Conservation (phyloP, 179 eudicot genomes). For the Sideroxylon spinosum region DNA sequence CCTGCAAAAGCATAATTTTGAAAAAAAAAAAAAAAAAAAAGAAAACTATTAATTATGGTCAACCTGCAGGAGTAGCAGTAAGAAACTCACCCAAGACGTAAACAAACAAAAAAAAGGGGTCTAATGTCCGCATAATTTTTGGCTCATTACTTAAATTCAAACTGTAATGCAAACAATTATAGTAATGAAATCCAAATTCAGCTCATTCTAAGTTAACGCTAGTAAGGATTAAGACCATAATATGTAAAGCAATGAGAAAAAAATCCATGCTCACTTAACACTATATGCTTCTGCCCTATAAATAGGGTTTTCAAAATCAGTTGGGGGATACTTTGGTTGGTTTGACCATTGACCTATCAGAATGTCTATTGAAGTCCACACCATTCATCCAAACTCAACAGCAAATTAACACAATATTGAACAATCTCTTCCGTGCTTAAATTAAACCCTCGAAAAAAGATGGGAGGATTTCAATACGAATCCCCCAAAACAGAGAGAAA, state of each 20-base stretch:
- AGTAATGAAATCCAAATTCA: not conserved
- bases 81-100: not conserved
- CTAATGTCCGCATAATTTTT: not conserved
- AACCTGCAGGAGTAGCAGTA: conserved; percentile 1
- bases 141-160: not conserved
- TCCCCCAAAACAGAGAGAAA: not conserved
- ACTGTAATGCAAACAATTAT: not conserved
- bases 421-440: not conserved
- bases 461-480: not conserved
- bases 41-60: not conserved
- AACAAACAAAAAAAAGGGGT: not conserved
- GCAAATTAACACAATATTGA: conserved; percentile 1
- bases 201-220: not conserved
- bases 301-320: not conserved
- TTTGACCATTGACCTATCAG: not conserved
- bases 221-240: not conserved
- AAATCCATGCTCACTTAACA: not conserved
- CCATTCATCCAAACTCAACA: not conserved
- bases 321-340: not conserved
- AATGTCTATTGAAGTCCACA: not conserved
- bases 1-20: conserved; percentile 47
- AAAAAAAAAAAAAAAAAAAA: not conserved
- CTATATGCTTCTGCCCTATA: not conserved
- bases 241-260: not conserved
- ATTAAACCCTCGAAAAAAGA: not conserved